Evolutionary conservation across 108 stramenopile species (phyloP).

Genomic region (Aurantiochytrium sp.): DNA sequence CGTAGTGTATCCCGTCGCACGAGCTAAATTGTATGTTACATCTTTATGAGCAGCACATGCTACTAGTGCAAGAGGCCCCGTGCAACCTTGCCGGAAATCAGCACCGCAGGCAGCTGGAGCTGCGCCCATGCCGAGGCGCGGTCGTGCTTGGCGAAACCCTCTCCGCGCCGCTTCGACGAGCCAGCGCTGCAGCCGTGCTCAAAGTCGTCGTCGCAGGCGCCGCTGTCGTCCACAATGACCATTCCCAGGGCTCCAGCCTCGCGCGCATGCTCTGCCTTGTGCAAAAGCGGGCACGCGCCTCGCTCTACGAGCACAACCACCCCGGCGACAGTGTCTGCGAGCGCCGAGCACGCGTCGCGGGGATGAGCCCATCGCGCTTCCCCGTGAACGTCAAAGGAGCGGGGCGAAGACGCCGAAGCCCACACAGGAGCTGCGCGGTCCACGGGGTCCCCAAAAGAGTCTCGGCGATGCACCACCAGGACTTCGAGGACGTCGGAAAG

Average conservation of each 20-base stretch:
- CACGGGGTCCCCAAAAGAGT: not conserved
- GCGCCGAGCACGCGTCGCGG: not conserved
- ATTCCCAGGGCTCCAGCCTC: not conserved
- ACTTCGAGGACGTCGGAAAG: not conserved
- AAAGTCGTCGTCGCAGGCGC: not conserved
- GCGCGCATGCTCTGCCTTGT: not conserved
- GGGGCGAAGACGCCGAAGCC: not conserved
- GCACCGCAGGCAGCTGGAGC: not conserved
- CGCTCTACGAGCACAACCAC: not conserved
- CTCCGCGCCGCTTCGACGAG: not conserved
- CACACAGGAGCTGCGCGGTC: not conserved
- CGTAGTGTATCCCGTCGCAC: too few relatives aligned
- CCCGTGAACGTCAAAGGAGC: not conserved
- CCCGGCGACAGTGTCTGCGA: not conserved
- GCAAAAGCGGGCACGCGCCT: not conserved
- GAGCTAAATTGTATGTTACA: too few relatives aligned
- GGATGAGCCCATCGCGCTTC: not conserved
- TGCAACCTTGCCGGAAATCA: not conserved
- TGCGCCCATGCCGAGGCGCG: not conserved
- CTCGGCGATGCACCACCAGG: not conserved
- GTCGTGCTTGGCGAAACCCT: not conserved
- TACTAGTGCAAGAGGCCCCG: too few relatives aligned
- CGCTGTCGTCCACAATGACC: not conserved
- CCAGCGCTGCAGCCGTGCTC: not conserved
- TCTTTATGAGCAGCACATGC: too few relatives aligned